phyloP scores from a whole-genome alignment of 352 stramenopile species.

The Blastocystis sp. region DNA sequence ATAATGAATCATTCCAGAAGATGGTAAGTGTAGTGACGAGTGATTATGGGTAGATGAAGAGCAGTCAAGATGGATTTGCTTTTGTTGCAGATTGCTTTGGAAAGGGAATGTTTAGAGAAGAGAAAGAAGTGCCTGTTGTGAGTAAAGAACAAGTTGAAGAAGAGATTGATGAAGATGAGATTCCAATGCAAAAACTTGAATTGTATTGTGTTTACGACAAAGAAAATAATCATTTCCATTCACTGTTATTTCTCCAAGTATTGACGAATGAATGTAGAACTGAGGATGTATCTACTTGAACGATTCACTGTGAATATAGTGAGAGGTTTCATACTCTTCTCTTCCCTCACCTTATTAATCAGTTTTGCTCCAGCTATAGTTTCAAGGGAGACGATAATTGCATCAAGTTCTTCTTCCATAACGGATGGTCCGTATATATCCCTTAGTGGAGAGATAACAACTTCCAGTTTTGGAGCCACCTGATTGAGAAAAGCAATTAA shows the following conservation, averaged over 20 bases:
- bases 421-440: slow-evolving; percentile 53
- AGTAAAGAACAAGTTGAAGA: not conserved
- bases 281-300: slow-evolving; percentile 50
- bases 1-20: not conserved
- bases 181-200: slow-evolving; percentile 18
- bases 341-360: slow-evolving; percentile 21
- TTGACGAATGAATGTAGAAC: slow-evolving; percentile 66
- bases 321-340: slow-evolving; percentile 33
- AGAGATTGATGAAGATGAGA: not conserved
- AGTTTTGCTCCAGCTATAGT: slow-evolving; percentile 37
- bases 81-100: slow-evolving; percentile 54
- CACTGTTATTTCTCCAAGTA: not conserved
- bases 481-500: not conserved
- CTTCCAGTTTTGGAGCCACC: not conserved
- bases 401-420: slow-evolving; percentile 14
- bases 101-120: slow-evolving; percentile 24
- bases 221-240: not conserved
- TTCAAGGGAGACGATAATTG: slow-evolving; percentile 53
- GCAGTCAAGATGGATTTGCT: not conserved
- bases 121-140: not conserved
- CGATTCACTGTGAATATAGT: slow-evolving; percentile 63
- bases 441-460: slow-evolving; percentile 3
- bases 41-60: not conserved
- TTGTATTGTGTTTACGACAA: slow-evolving; percentile 52
- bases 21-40: not conserved